phyloP scores from a whole-genome alignment of 495 filamentous ascomycete genomes.

The Hypoxylon intermedium region DNA sequence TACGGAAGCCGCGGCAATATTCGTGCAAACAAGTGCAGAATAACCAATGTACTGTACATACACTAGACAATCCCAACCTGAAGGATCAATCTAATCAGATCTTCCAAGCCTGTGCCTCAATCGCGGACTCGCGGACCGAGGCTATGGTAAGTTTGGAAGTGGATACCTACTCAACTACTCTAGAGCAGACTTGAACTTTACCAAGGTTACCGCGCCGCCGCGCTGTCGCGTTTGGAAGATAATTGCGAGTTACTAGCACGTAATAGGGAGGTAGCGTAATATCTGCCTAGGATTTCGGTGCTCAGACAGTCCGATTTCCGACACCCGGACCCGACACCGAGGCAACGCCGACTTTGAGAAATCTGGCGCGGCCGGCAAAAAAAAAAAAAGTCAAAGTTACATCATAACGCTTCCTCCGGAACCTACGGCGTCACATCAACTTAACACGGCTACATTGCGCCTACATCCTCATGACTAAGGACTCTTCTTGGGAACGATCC shows the following conservation, averaged over 20 bases:
- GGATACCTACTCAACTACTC: background rate
- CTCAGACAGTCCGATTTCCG: conserved; percentile 16
- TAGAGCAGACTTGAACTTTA: background rate
- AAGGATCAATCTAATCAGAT: no score
- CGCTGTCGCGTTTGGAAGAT: background rate
- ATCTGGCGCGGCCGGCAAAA: conserved; percentile 8
- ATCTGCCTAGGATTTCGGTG: conserved; percentile 12
- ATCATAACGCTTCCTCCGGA: conserved; percentile 18
- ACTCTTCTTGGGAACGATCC: background rate
- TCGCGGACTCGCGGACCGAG: no score
- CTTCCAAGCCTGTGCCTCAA: no score
- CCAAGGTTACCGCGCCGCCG: no score
- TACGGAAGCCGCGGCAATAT: conserved; percentile 3
- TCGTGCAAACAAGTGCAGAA: no score
- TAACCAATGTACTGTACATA: no score
- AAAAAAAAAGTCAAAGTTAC: conserved; percentile 13
- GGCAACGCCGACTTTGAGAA: conserved; percentile 15
- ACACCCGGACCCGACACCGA: conserved; percentile 20
- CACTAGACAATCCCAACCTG: no score
- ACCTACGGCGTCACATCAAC: conserved; percentile 5
- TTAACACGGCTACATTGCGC: background rate
- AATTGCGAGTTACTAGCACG: background rate
- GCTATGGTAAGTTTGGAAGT: background rate
- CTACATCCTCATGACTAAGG: background rate
- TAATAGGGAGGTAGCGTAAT: background rate